phyloP scores from a whole-genome alignment of 148 eudicot species.

The Chenopodium berlandieri region DNA sequence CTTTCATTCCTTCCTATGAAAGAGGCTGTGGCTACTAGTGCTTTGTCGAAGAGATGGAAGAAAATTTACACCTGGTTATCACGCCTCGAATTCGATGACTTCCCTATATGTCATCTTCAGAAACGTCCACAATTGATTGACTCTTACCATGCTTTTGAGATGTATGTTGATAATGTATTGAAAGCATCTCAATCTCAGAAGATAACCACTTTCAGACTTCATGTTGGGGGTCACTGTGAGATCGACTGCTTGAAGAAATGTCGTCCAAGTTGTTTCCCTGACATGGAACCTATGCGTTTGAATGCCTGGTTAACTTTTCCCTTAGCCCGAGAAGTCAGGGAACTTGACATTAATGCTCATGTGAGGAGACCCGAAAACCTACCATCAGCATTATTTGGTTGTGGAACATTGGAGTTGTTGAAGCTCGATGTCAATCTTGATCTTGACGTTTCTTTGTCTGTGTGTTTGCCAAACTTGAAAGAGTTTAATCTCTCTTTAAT shows the following conservation, averaged over 20 bases:
- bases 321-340: conserved; percentile 5
- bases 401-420: conserved; percentile 19
- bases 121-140: not conserved
- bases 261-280: not conserved
- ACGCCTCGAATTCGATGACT: conserved; percentile 20
- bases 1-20: conserved; percentile 24
- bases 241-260: not conserved
- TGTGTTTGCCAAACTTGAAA: conserved; percentile 17
- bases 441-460: conserved; percentile 2
- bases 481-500: not conserved
- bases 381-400: not conserved
- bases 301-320: conserved; percentile 16
- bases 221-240: not conserved
- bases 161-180: conserved; percentile 14
- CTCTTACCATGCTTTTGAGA: not conserved
- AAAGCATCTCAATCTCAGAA: not conserved
- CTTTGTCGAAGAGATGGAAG: conserved; percentile 15
- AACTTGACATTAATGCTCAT: conserved; percentile 12
- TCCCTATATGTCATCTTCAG: not conserved
- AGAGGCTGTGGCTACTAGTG: conserved; percentile 14
- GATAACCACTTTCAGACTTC: conserved; percentile 19
- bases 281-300: not conserved
- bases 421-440: not conserved
- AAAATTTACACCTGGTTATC: conserved; percentile 5
- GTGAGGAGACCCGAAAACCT: not conserved